Evolutionary conservation across 75 land plant species (phyloP).

Genomic region (Gnetum montanum): DNA sequence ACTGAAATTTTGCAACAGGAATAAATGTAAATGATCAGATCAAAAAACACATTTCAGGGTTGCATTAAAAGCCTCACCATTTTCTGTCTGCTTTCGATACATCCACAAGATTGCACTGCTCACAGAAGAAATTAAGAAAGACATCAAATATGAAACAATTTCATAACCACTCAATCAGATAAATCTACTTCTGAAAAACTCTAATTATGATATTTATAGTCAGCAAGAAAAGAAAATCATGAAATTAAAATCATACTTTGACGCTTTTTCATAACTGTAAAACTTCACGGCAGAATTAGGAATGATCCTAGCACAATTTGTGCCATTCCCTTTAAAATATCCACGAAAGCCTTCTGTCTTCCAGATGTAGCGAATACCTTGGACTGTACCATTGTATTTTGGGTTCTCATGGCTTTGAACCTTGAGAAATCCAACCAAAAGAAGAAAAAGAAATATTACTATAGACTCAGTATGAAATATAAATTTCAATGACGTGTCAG

Average conservation of each 20-base stretch:
- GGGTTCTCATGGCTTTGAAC: conserved; percentile 34
- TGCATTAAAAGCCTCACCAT: too few species aligned
- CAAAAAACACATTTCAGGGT: too few species aligned
- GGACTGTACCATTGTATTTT: conserved; percentile 39
- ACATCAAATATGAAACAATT: not conserved
- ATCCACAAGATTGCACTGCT: conserved; percentile 68
- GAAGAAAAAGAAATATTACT: not conserved
- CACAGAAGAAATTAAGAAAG: not conserved
- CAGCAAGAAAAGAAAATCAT: conserved; percentile 1
- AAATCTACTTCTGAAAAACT: too few species aligned
- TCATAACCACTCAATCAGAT: too few species aligned
- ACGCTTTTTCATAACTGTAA: conserved; percentile 45
- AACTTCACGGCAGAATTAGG: conserved; percentile 50
- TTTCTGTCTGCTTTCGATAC: conserved; percentile 58
- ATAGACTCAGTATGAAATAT: too few species aligned
- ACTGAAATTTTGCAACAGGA: too few species aligned
- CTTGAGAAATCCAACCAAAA: conserved; percentile 6
- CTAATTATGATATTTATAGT: too few species aligned
- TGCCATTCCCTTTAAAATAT: conserved; percentile 85
- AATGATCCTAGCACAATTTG: conserved; percentile 54
- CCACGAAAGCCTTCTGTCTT: conserved; percentile 77
- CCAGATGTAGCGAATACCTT: conserved; percentile 86
- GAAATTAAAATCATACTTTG: conserved; percentile 18
- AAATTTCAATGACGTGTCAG: too few species aligned
- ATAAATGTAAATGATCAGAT: too few species aligned